Evolutionary conservation across 176 grass and related monocot genomes (phyloP), one percentile per base, ranked within the genome.

Genomic region (Poa pratensis): DNA sequence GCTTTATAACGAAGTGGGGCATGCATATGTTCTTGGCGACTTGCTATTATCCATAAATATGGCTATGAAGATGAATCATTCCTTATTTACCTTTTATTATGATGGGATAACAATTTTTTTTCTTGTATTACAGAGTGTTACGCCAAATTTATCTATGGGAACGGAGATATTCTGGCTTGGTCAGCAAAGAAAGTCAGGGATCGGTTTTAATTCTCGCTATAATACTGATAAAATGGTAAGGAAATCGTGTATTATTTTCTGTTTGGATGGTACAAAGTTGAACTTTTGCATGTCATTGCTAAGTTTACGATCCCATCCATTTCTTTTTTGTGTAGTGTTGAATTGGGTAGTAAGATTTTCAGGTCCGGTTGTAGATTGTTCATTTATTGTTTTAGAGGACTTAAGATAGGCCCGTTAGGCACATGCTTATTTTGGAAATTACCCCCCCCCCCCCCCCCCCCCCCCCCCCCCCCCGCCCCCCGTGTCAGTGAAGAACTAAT

Each of bases 141-240:
- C 96, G 16, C 93, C 90, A 5, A 81, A 92, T 80, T 57, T 99
- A 45, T 99, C 93, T n/a, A 87, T 99, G 84, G 96, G 96, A 80
- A 86, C 88, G 72, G 96, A 99, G 92, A 82, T 96, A 40, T 99
- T 99, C 85, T 96, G 96, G 96, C 93, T 99, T 67, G 93, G 96
- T 68, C 96, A 99, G 37, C 96, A 99, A 73, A 96, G 93, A 77
- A 99, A 99, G 26, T 99, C 96, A 61, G 96, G 96, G 28, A 88
- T 99, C 82, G 91, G 96, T 80, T 99, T 99, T 85, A 94, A 94
- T 40, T 83, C 90, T 75, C 91, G 93, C 53, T 99, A 99, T 83
- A 99, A 96, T 83, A 94, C 86, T 3, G 93, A 99, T 75, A 99
- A 99, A 43, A 96, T 99, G 96, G 96, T 96, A 89, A 87, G 79